Base-by-base conservation (phyloP, 352 stramenopile genomes). In the Phytophthora capsici region DNA sequence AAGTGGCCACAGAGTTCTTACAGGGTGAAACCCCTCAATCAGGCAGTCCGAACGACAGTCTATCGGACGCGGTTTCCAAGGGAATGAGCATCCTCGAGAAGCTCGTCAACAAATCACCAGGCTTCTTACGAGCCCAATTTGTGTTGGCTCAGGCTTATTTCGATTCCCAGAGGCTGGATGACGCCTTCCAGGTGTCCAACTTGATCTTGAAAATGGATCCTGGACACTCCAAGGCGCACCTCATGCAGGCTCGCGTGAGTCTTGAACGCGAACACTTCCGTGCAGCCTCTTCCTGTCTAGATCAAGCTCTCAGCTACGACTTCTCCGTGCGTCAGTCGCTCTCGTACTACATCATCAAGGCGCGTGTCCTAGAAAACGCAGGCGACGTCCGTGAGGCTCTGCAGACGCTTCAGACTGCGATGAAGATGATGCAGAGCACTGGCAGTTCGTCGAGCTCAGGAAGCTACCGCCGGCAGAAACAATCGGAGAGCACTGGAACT, bases 251-350 rank as follows among this genome's bases (percentile, higher is more conserved):
- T 23, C 84, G 86, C 17, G 84, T 98, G 23, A 86, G 73, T 48
- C 62, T 97, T 1, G 86, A 93, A 36, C 75, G 88, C 3, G 81
- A 93, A 19, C 82, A 97, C 58, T 89, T 83, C 58, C 77, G 73
- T 8, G 84, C 76, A 2, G 89, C 93, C 4, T 82, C 84, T 3
- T 55, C 74, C 4, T 88, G 86, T 22, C 71, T 98, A 13, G 91
- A 98, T 37, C 82, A 97, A 44, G 93, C 93, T 9, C 69, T 98
- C 13, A 93, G 85, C 37, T 86, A 93, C 51, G 86, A 98, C 58
- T 98, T 98, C 57, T 82, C 75, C 0, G 84, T 98, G 26, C 83
- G 86, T 20, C 83, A 97, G 57, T 83, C 78, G 48, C 80, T 94
- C 19, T 76, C 80, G 40, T 98, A 95, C 70, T 88, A 88, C 51